Evolutionary conservation across 23 red algal genomes (phyloP), one percentile per base, ranked within the genome.

Genomic region (Agarophyton chilense): DNA sequence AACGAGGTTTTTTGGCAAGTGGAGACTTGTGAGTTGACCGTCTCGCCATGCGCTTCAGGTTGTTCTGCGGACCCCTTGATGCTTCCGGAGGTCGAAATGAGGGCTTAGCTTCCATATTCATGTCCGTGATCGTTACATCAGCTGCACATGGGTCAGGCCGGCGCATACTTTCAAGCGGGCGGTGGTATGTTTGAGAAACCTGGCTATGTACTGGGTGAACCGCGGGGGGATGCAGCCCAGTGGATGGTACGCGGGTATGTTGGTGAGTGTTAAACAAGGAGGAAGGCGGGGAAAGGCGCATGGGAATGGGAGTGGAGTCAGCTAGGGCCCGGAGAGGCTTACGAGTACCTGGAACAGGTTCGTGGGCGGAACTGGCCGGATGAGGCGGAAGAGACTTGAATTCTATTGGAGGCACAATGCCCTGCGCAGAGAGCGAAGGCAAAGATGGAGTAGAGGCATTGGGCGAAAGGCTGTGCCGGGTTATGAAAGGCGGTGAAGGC

Each of bases 121-220:
- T 43, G 68, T 74, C 43, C 5, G 68, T 47, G 12, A 74, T 24
- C 34, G 33, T 17, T 25, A 29, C 24, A 12, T 74, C 33, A 47
- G 24, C 16, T 25, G 68, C 18, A 74, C 24, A 49, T 5, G 40
- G 68, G 31, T 36, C 60, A 31, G 2, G 60, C 29, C 17, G 60
- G 13, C 29, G 25, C 17, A 31, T 0, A 36, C 28, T 65, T 65
- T 65, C 60, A 33, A 36, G 60, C 32, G 26, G 60, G 16, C 17
- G 26, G n/a, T 74, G 68, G 32, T 43, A 74, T 29, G 68, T 74
- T n/a, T 74, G 68, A 47, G 68, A 74, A 31, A 74, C 68, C 41
- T 74, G 68, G 24, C 68, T 74, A 19, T 6, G 39, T 5, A 74
- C 43, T 5, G 38, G 39, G 39, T 45, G 41, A 74, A 31, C 38